Conservation (phyloP, 176 grass and related monocot genomes). For the Zoysia japonica region DNA sequence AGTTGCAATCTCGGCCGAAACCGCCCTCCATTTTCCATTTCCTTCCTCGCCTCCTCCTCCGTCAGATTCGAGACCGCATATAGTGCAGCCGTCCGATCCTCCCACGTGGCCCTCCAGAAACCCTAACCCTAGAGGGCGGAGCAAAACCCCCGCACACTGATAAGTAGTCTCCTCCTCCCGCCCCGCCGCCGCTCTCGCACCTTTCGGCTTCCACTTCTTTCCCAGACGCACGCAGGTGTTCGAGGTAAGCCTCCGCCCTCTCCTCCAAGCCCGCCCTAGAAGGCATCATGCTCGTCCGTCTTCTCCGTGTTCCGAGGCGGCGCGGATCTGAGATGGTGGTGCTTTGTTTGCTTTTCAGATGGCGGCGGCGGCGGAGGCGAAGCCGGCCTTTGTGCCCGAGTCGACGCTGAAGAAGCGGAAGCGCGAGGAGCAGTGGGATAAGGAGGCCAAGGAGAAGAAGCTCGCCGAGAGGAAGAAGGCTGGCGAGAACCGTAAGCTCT, state of each 20-base stretch:
- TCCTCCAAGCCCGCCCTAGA: too few relatives aligned
- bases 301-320: not conserved
- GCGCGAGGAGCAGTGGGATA: conserved; percentile 61
- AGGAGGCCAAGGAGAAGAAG: conserved; percentile 57
- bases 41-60: too few relatives aligned
- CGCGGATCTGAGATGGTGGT: not conserved
- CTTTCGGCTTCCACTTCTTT: not conserved
- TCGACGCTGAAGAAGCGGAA: conserved; percentile 69
- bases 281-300: too few relatives aligned
- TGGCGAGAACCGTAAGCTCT: conserved; percentile 52
- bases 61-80: too few relatives aligned
- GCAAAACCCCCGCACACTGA: not conserved
- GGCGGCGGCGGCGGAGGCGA: conserved; percentile 42
- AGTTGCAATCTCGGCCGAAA: too few relatives aligned
- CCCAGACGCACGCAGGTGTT: not conserved
- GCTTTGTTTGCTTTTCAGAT: conserved; percentile 27
- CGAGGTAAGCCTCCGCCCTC: not conserved
- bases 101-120: too few relatives aligned
- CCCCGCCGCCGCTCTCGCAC: conserved; percentile 8
- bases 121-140: too few relatives aligned
- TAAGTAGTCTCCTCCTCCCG: not conserved
- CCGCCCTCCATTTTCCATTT: too few relatives aligned
- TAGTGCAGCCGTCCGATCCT: too few relatives aligned
- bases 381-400: conserved; percentile 60
- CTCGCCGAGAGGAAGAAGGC: conserved; percentile 48